Evolutionary conservation across 169 alveolate species (phyloP).

Genomic region (Cardiosporidium cionae): DNA sequence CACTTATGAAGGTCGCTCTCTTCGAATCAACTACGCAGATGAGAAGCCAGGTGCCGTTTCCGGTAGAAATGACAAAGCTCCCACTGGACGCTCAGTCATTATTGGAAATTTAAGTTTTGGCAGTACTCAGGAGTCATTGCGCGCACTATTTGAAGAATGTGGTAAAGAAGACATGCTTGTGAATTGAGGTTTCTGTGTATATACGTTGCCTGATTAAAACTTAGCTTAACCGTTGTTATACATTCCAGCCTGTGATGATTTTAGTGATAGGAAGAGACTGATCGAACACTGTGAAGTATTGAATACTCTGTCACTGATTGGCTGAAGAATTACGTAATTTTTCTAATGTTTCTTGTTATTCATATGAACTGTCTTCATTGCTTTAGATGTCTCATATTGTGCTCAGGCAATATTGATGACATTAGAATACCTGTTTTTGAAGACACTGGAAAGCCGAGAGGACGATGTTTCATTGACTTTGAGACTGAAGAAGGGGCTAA

Average conservation of each 20-base stretch:
- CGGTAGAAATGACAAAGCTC: slow-evolving; percentile 38
- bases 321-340: too few species aligned
- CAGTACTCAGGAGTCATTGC: slow-evolving; percentile 54
- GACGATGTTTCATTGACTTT: slow-evolving; percentile 52
- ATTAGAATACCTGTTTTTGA: slow-evolving; percentile 53
- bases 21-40: slow-evolving; percentile 69
- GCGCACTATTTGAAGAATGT: slow-evolving; percentile 58
- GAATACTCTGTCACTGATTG: too few species aligned
- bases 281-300: too few species aligned
- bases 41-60: slow-evolving; percentile 59
- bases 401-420: slow-evolving; percentile 31
- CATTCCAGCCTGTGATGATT: too few species aligned
- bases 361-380: too few species aligned
- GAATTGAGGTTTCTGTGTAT: too few species aligned
- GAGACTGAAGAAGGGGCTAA: slow-evolving; percentile 54
- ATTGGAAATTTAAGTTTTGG: slow-evolving; percentile 53
- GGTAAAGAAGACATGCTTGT: too few species aligned
- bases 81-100: slow-evolving; percentile 38
- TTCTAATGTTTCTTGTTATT: too few species aligned
- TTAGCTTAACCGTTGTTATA: too few species aligned
- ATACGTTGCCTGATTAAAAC: too few species aligned
- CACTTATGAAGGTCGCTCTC: slow-evolving; percentile 62
- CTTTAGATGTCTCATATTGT: background rate
- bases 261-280: too few species aligned
- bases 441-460: slow-evolving; percentile 61